phyloP scores from a whole-genome alignment of 306 rosid genomes.

The Rubus parviflorus region DNA sequence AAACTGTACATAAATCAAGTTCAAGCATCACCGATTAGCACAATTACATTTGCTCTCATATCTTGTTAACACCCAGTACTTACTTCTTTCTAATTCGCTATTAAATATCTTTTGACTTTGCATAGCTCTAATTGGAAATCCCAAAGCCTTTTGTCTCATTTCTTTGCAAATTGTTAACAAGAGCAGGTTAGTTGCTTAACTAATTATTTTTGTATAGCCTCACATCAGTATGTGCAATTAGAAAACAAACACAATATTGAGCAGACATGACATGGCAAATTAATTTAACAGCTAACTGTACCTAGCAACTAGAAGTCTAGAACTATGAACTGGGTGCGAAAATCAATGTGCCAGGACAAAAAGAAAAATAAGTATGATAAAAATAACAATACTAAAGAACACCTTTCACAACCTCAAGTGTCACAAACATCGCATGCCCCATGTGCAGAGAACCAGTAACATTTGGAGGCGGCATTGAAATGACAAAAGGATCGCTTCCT shows the following conservation, averaged over 20 bases:
- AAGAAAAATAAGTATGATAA: not conserved
- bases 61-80: too few relatives aligned
- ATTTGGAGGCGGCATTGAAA: conserved; percentile 97
- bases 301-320: not conserved
- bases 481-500: conserved; percentile 79
- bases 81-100: too few relatives aligned
- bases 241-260: not conserved
- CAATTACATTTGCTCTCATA: not conserved
- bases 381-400: not conserved
- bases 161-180: too few relatives aligned
- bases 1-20: not conserved
- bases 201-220: not conserved
- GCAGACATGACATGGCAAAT: not conserved
- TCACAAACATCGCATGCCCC: conserved; percentile 99
- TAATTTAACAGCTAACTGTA: not conserved
- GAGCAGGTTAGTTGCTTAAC: not conserved
- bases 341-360: not conserved
- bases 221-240: not conserved
- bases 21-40: not conserved
- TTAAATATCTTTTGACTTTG: too few relatives aligned
- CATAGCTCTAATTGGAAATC: too few relatives aligned
- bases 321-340: not conserved
- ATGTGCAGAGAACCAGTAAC: conserved; percentile 97
- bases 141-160: too few relatives aligned
- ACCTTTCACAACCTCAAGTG: conserved; percentile 75